Conservation (phyloP, 176 grass and related monocot genomes). For the Oryza rufipogon region DNA sequence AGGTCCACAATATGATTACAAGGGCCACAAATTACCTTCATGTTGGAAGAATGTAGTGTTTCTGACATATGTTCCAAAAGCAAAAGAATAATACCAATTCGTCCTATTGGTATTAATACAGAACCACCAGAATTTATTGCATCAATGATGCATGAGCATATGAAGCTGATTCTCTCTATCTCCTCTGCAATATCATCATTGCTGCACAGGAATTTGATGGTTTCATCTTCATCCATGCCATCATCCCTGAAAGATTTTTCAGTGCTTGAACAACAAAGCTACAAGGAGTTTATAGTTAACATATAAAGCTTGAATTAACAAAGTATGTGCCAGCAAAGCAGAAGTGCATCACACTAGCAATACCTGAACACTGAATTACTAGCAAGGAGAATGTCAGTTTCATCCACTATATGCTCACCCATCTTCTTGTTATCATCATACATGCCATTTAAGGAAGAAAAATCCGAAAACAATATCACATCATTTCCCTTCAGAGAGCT, state of each 20-base stretch:
- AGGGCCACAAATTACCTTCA: constrained; percentile 60
- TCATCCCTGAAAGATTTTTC: constrained; percentile 38
- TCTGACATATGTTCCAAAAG: constrained; percentile 78
- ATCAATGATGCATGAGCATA: constrained; percentile 78
- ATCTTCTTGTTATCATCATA: constrained; percentile 48
- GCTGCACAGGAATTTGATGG: constrained; percentile 37
- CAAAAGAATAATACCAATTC: constrained; percentile 59
- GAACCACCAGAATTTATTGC: constrained; percentile 80
- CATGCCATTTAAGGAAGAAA: constrained; percentile 65
- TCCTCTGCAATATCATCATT: constrained; percentile 81
- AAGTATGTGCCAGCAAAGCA: constrained; percentile 8
- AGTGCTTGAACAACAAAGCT: constrained; percentile 13
- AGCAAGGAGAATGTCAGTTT: constrained; percentile 34
- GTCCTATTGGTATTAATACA: constrained; percentile 71
- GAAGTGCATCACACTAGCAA: constrained; percentile 9
- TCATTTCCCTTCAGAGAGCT: constrained; percentile 64
- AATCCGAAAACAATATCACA: constrained; percentile 85
- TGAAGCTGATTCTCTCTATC: constrained; percentile 72
- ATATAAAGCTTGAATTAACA: constrained; percentile 16
- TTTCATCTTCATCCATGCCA: constrained; percentile 48
- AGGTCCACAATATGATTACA: neutral
- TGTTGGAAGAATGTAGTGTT: constrained; percentile 46
- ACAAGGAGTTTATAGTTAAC: constrained; percentile 3
- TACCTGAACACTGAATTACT: constrained; percentile 42
- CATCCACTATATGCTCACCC: constrained; percentile 33